A percentile compares a stretch with the other conserved stretches of the same genome.
Evolutionary conservation across 768 basidiomycete genomes (phyloP).

Genomic region (Calocybe cyanea): DNA sequence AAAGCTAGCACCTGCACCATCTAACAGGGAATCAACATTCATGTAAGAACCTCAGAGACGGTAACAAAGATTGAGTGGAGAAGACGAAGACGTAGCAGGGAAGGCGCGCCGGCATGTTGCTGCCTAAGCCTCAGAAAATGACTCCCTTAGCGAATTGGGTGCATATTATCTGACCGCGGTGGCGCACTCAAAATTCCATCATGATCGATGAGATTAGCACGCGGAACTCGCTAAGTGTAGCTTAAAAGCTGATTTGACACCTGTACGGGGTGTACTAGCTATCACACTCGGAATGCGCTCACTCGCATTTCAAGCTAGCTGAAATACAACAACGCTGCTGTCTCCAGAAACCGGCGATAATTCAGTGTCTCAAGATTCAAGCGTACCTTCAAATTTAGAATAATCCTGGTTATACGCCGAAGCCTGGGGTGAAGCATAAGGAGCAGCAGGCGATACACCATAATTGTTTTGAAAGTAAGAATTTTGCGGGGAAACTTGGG

Average conservation of each 20-base stretch:
- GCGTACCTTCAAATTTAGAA: slow-evolving; percentile 81
- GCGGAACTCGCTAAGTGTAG: slow-evolving; percentile 45
- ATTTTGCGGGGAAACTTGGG: slow-evolving; percentile 45
- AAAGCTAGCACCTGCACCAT: slow-evolving; percentile 56
- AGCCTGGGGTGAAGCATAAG: slow-evolving; percentile 47
- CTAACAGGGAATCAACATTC: slow-evolving; percentile 53
- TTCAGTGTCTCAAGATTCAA: slow-evolving; percentile 61
- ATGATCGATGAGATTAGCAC: slow-evolving; percentile 8
- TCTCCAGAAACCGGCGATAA: slow-evolving; percentile 32
- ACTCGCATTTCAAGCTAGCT: slow-evolving; percentile 36
- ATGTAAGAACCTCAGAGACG: slow-evolving; percentile 44
- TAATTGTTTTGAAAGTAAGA: slow-evolving; percentile 70
- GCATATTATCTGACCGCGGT: slow-evolving; percentile 21
- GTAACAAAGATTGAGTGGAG: slow-evolving; percentile 37
- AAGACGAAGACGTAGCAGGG: slow-evolving; percentile 43
- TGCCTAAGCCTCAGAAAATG: slow-evolving; percentile 21
- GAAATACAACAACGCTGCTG: slow-evolving; percentile 27
- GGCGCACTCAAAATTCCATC: slow-evolving; percentile 22
- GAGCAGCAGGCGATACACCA: slow-evolving; percentile 47
- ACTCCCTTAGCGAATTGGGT: slow-evolving; percentile 17
- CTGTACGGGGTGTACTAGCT: slow-evolving; percentile 26
- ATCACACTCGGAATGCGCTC: slow-evolving; percentile 50
- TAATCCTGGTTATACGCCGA: slow-evolving; percentile 58
- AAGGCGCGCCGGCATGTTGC: slow-evolving; percentile 33
- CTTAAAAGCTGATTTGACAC: slow-evolving; percentile 40